These are phyloP conservation scores for Penicillium sp. DNA, from an alignment of 2,329 filamentous ascomycete genomes.

Conservation along the genomic window DNA sequence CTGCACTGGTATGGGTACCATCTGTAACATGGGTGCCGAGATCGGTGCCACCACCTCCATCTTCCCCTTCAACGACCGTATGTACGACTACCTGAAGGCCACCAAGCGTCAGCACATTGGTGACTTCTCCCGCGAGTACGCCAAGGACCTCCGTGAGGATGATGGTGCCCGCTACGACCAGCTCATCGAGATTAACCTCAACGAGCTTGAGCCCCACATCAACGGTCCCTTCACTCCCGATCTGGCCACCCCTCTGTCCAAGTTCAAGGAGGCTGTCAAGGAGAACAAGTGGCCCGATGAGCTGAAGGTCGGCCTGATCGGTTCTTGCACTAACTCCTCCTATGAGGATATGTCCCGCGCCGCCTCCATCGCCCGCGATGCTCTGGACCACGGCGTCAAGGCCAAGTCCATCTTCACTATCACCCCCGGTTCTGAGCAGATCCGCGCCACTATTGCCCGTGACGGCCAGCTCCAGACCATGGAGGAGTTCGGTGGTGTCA, in stretches of 20 bases:
- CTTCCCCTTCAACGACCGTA: constrained; percentile 87
- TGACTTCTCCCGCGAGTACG: constrained; percentile 65
- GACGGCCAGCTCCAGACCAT: constrained; percentile 88
- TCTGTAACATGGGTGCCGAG: constrained; percentile 86
- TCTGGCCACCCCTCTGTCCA: constrained; percentile 86
- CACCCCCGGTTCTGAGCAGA: constrained; percentile 95
- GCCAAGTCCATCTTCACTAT: constrained; percentile 93
- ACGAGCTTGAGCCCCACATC: constrained; percentile 88
- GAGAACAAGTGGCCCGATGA: constrained; percentile 88
- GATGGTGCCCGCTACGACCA: constrained; percentile 85
- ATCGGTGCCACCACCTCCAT: constrained; percentile 94
- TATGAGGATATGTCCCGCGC: constrained; percentile 98
- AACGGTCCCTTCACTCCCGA: constrained; percentile 98
- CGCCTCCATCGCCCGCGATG: constrained; percentile 90
- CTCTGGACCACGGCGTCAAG: constrained; percentile 83
- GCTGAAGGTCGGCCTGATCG: constrained; percentile 91
- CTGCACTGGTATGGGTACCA: constrained; percentile 90
- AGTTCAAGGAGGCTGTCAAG: constrained; percentile 83
- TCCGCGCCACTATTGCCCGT: constrained; percentile 88
- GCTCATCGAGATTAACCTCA: constrained; percentile 87
- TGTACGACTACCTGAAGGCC: constrained; percentile 81
- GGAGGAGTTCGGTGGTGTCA: constrained; percentile 79
- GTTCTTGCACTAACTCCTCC: constrained; percentile 97
- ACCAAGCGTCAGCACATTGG: constrained; percentile 78
- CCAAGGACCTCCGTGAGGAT: constrained; percentile 70